Percentiles rank a stretch among this genome's conserved stretches.
phyloP scores from a whole-genome alignment of 2,329 filamentous ascomycete genomes.

The Mycosphaerelloides madeirae region DNA sequence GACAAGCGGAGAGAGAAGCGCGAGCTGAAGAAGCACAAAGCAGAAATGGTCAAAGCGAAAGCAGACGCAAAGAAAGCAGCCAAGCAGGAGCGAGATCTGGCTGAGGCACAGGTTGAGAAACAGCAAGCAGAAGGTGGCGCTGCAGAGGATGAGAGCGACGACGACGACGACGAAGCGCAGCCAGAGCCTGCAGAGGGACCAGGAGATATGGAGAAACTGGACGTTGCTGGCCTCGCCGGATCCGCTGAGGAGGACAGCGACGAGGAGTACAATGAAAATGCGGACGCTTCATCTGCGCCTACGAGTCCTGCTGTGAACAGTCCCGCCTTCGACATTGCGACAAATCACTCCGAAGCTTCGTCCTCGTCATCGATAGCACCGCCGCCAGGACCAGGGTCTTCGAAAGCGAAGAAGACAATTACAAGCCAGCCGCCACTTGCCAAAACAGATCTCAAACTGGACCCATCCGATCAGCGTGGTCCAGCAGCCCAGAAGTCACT shows the following conservation, averaged over 20 bases:
- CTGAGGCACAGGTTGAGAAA: conserved; percentile 21
- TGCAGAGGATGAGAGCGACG: conserved; percentile 16
- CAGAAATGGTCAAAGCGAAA: conserved; percentile 36
- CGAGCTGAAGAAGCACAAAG: conserved; percentile 44
- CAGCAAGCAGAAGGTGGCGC: conserved; percentile 27
- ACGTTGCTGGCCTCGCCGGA: conserved; percentile 29
- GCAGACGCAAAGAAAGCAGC: conserved; percentile 35
- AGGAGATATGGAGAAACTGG: conserved; percentile 29
- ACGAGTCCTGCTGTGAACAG: conserved; percentile 36
- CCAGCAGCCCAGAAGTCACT: conserved; percentile 25
- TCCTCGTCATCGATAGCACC: conserved; percentile 45
- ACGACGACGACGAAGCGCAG: conserved; percentile 26
- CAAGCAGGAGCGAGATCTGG: conserved; percentile 26
- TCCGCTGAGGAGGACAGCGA: conserved; percentile 19
- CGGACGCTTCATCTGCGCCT: conserved; percentile 33
- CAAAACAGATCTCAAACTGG: conserved; percentile 13
- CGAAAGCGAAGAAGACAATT: conserved; percentile 10
- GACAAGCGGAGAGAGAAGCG: conserved; percentile 42
- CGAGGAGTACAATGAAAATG: conserved; percentile 27
- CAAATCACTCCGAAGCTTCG: conserved; percentile 39
- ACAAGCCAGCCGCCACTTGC: conserved; percentile 13
- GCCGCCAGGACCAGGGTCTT: conserved; percentile 23
- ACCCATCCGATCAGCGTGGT: conserved; percentile 27
- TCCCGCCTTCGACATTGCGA: conserved; percentile 37
- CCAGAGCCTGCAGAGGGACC: conserved; percentile 17